Base-by-base conservation (phyloP, 164 flowering plant genomes). In the Nelumbo lutea region DNA sequence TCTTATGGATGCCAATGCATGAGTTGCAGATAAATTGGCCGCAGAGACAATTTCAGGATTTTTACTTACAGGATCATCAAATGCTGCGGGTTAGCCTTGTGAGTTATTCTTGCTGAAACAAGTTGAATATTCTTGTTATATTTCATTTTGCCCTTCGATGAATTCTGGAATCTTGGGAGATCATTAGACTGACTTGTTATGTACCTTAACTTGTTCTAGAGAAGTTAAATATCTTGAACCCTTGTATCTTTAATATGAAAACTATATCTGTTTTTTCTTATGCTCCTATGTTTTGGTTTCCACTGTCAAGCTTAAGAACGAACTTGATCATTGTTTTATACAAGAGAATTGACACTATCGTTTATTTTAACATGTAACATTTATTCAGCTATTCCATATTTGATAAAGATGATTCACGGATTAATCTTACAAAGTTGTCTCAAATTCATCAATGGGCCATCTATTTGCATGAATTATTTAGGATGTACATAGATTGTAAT, bases 11-110 rank as follows among this genome's bases (percentile, higher is more conserved):
- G 4, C 39, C 9, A 10, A 50, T 67, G 52, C 41, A 40, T 40
- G 52, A 55, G 39, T 9, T 64, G 69, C 65, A 76, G 78, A 61
- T 52, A 62, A 57, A 68, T 72, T 67, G 40, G 62, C 50, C 38
- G 41, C 75, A 42, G 64, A 59, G 62, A 48, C 62, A 45, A 72
- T 64, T 59, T 61, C 68, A 38, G 79, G 76, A 58, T 55, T 62
- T 13, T 6, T 62, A 40, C 69, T 57, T 43, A 14, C 55, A 3
- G 64, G 71, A 58, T 62, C 73, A 51, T 61, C 70, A 42, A 66
- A 70, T 62, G 39, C 61, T 39, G 62, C 11, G 57, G 70, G 71
- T 69, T 70, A 72, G 63, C 64, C 59, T 51, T 67, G 62, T 67
- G 68, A 73, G 66, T 59, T 42, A 70, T 39, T 10, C 59, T 61